Evolutionary conservation across 495 filamentous ascomycete species (phyloP).

Genomic region (Hyaloscypha bicolor): DNA sequence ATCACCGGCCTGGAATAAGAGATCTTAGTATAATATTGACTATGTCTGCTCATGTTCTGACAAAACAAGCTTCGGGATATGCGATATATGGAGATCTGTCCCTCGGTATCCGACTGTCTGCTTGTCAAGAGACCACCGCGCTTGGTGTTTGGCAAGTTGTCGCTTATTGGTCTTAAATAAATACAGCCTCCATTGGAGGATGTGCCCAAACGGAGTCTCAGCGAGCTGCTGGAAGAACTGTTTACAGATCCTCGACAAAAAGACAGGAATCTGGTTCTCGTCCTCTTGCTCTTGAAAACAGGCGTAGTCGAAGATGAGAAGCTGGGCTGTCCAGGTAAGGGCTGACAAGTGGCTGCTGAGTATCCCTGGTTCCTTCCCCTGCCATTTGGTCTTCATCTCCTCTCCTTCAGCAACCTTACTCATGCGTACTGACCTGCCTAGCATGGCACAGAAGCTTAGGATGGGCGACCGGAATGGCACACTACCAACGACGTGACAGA

Average conservation of each 20-base stretch:
- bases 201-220: conserved; percentile 22
- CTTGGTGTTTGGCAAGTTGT: conserved; percentile 18
- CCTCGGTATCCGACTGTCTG: conserved; percentile 20
- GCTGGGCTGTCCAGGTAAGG: no score
- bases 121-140: conserved; percentile 20
- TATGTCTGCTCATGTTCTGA: conserved; percentile 19
- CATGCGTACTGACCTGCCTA: no score
- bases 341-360: conserved; percentile 18
- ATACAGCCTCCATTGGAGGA: conserved; percentile 22
- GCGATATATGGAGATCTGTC: conserved; percentile 10
- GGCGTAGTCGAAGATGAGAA: no score
- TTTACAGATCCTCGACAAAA: conserved; percentile 7
- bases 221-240: conserved; percentile 25
- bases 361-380: conserved; percentile 20
- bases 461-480: no score
- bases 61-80: conserved; percentile 14
- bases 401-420: no score
- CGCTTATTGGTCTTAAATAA: neutral
- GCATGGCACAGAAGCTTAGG: no score
- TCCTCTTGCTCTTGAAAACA: no score
- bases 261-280: no score
- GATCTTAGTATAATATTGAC: conserved; percentile 19
- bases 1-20: conserved; percentile 8
- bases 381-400: no score
- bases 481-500: no score